Evolutionary conservation across 371 early-diverging fungal genomes (phyloP), one percentile per base, ranked within the genome.

Genomic region (Mortierella sp.): DNA sequence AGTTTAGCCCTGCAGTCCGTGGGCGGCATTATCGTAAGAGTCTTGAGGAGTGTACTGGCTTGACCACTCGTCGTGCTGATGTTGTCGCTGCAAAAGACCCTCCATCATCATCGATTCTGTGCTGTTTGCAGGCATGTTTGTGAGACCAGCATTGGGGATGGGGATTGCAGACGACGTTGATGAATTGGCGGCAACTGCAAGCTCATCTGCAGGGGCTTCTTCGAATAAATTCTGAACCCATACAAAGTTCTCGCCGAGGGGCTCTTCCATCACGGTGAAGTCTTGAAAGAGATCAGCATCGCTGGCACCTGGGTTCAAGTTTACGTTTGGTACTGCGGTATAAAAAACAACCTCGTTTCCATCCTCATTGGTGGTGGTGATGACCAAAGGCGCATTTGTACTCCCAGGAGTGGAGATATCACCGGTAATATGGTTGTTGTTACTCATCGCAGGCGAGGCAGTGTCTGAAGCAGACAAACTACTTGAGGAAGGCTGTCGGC

Each of bases 221-320:
- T 72, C 81, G 71, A 80, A 80, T 43, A 80, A 37, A 26, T 80
- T 80, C 72, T 75, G 58, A 61, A 80, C 45, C 81, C 81, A 80
- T 29, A 75, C 71, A 61, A 75, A 80, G 56, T 70, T 61, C 59
- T 80, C 81, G 3, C 81, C 81, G 9, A 78, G 31, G 35, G 75
- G 35, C 22, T 61, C 72, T 4, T 71, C 68, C 68, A 67, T 71
- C 80, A 79, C 70, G 7, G 71, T 63, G 34, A 80, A 71, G 62
- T 80, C 81, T 23, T 68, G 81, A 55, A 74, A 80, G 13, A 80
- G 71, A 42, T 80, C 81, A 43, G 75, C 53, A 43, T 80, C 81
- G 6, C 40, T 66, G 8, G 29, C 70, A 23, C 63, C 67, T 29
- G 81, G 81, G 72, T 75, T 74, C 68, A 80, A 22, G 29, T 43